A percentile compares a stretch with the other conserved stretches of the same genome.
phyloP scores from a whole-genome alignment of 495 filamentous ascomycete species.

The Penicillium desertorum region DNA sequence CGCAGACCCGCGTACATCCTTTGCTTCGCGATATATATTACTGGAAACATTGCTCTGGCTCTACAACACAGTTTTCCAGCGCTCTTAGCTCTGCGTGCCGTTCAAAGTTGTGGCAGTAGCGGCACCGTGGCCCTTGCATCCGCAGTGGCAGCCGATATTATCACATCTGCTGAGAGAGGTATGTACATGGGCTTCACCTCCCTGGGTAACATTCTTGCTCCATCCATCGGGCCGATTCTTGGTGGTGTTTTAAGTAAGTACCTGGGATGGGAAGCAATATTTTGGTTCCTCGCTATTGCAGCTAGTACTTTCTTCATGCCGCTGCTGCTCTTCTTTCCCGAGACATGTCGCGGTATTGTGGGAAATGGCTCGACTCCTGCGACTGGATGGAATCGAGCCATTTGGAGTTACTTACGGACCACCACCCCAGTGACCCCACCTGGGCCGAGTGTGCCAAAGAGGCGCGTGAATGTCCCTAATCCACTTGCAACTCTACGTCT shows the following conservation, averaged over 20 bases:
- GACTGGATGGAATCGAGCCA: slow-evolving; percentile 24
- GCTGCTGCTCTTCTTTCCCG: slow-evolving; percentile 40
- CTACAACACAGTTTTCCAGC: slow-evolving; percentile 45
- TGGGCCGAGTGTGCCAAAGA: slow-evolving; percentile 43
- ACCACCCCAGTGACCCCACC: slow-evolving; percentile 43
- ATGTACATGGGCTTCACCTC: slow-evolving; percentile 46
- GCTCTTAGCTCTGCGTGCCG: slow-evolving; percentile 46
- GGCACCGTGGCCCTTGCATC: slow-evolving; percentile 48
- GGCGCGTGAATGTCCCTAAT: slow-evolving; percentile 22
- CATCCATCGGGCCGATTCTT: slow-evolving; percentile 57
- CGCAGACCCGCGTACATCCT: slow-evolving; percentile 50
- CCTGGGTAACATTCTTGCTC: slow-evolving; percentile 35
- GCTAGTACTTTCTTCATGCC: slow-evolving; percentile 38
- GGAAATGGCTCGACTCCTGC: slow-evolving; percentile 39
- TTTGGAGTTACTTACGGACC: slow-evolving; percentile 34
- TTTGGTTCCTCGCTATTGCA: slow-evolving; percentile 70
- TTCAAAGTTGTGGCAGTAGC: slow-evolving; percentile 53
- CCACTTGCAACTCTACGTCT: slow-evolving; percentile 43
- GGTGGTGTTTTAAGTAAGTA: slow-evolving; percentile 63
- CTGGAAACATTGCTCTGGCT: slow-evolving; percentile 48
- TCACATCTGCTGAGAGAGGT: slow-evolving; percentile 48
- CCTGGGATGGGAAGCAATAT: slow-evolving; percentile 69
- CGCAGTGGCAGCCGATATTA: slow-evolving; percentile 48
- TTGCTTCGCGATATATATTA: slow-evolving; percentile 49
- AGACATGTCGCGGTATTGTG: slow-evolving; percentile 45